A percentile compares a stretch with the other conserved stretches of the same genome.
Evolutionary conservation across 2,329 filamentous ascomycete species (phyloP).

Genomic region (Venturia effusa): DNA sequence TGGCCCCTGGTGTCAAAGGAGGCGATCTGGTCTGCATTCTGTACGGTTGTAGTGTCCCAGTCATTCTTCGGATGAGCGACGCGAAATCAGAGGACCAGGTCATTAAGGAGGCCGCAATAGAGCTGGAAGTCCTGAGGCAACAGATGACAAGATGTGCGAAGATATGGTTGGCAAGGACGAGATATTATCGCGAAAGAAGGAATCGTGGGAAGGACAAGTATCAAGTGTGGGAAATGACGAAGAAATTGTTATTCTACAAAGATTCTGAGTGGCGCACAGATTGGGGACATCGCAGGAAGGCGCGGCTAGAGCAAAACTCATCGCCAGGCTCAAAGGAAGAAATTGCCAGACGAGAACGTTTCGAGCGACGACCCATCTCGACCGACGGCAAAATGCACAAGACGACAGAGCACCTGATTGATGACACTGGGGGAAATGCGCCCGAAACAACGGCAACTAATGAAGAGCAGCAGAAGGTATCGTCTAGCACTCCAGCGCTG

Average conservation of each 20-base stretch:
- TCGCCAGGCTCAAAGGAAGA: not conserved
- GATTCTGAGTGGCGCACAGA: not conserved
- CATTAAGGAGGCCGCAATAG: not conserved
- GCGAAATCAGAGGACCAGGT: not conserved
- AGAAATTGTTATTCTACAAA: not conserved
- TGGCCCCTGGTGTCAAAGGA: not conserved
- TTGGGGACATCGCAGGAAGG: not conserved
- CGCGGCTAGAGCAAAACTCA: too few species aligned
- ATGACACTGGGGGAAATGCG: not conserved
- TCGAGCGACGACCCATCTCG: not conserved
- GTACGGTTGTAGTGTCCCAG: constrained; percentile 11
- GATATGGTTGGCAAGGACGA: not conserved
- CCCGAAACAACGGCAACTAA: not conserved
- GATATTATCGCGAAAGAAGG: not conserved
- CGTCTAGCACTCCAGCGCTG: not conserved
- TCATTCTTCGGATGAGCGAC: constrained; percentile 4
- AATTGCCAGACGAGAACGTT: not conserved
- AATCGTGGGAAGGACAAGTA: not conserved
- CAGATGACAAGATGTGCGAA: constrained; percentile 1
- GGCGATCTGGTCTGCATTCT: constrained; percentile 9
- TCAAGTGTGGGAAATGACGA: not conserved
- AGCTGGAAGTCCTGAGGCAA: not conserved
- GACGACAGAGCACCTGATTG: not conserved
- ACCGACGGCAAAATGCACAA: not conserved
- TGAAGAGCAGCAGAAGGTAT: not conserved